Percentiles rank a stretch among this genome's conserved stretches.
Evolutionary conservation across 768 basidiomycete species (phyloP).

Genomic region (Tylopilus plumbeoviolaceoides): DNA sequence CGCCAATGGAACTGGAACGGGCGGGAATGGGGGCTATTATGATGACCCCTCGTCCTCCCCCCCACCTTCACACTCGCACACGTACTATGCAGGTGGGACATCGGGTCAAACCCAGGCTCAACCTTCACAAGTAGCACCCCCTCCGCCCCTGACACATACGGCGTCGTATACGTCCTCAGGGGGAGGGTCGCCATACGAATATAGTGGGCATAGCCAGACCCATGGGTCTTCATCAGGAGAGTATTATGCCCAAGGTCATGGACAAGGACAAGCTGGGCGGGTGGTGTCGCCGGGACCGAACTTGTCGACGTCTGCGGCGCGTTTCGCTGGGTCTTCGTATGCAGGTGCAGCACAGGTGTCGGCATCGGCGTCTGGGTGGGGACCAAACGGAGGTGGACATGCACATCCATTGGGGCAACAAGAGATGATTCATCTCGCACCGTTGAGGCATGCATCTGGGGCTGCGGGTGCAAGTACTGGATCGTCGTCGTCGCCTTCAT

Average conservation of each 20-base stretch:
- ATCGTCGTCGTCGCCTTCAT: conserved; percentile 28
- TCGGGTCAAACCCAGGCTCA: conserved; percentile 16
- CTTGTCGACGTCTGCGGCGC: conserved; percentile 10
- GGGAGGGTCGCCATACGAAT: conserved; percentile 23
- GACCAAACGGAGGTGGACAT: conserved; percentile 11
- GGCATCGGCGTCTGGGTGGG: conserved; percentile 15
- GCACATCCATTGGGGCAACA: conserved; percentile 23
- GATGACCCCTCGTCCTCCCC: conserved; percentile 21
- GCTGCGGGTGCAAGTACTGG: conserved; percentile 6
- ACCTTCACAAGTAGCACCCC: conserved; percentile 15
- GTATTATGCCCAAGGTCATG: conserved; percentile 22
- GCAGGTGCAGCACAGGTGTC: not conserved
- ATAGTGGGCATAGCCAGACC: conserved; percentile 16
- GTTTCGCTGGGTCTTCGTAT: conserved; percentile 14
- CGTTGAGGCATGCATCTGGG: conserved; percentile 24
- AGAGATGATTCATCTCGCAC: conserved; percentile 35
- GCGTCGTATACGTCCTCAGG: conserved; percentile 23
- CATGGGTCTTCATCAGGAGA: conserved; percentile 22
- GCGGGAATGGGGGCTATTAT: conserved; percentile 22
- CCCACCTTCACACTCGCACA: conserved; percentile 18
- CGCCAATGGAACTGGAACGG: conserved; percentile 6
- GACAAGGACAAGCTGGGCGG: conserved; percentile 12
- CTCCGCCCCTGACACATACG: conserved; percentile 16
- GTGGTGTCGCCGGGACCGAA: conserved; percentile 19
- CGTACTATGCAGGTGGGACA: conserved; percentile 20